Percentiles rank a stretch among this genome's conserved stretches.
These are phyloP conservation scores for Endoconidiophora polonica DNA, from an alignment of 2,329 filamentous ascomycete species.

Conservation along the genomic window DNA sequence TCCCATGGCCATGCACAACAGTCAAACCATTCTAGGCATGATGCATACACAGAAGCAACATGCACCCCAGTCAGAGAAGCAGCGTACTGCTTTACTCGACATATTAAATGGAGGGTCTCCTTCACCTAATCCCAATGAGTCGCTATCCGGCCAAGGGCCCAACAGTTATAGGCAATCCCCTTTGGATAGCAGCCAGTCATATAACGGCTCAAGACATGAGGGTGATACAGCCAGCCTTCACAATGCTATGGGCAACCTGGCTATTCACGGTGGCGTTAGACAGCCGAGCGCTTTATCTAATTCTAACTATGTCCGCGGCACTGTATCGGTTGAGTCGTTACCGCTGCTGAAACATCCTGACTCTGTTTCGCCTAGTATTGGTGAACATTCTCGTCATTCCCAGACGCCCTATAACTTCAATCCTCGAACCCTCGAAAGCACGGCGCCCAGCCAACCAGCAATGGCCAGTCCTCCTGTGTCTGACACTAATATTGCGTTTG, in stretches of 20 bases:
- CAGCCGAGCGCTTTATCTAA: constrained; percentile 9
- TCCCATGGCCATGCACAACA: constrained; percentile 11
- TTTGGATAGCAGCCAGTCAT: constrained; percentile 7
- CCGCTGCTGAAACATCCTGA: constrained; percentile 1
- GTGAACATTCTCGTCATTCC: constrained; percentile 11
- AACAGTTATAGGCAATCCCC: constrained; percentile 12
- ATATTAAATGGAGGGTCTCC: constrained; percentile 33
- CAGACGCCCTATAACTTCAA: constrained; percentile 13
- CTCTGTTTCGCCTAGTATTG: constrained; percentile 11
- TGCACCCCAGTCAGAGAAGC: constrained; percentile 17
- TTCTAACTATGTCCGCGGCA: constrained; percentile 9
- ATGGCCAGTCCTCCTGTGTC: constrained; percentile 17
- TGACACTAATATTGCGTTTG: constrained; percentile 18
- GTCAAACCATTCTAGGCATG: constrained; percentile 10
- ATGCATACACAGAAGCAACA: constrained; percentile 12
- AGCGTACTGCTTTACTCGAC: constrained; percentile 32
- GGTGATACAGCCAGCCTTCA: constrained; percentile 7
- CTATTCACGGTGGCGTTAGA: constrained; percentile 11
- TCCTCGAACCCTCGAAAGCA: constrained; percentile 8
- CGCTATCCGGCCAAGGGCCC: background rate
- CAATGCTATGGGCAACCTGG: constrained; percentile 9
- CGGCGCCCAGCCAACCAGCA: constrained; percentile 13
- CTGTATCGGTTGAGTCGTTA: constrained; percentile 10
- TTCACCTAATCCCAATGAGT: background rate
- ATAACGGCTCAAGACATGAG: constrained; percentile 2